These are phyloP conservation scores for Cercospora sojina DNA, from an alignment of 2,329 filamentous ascomycete species.

Conservation along the genomic window DNA sequence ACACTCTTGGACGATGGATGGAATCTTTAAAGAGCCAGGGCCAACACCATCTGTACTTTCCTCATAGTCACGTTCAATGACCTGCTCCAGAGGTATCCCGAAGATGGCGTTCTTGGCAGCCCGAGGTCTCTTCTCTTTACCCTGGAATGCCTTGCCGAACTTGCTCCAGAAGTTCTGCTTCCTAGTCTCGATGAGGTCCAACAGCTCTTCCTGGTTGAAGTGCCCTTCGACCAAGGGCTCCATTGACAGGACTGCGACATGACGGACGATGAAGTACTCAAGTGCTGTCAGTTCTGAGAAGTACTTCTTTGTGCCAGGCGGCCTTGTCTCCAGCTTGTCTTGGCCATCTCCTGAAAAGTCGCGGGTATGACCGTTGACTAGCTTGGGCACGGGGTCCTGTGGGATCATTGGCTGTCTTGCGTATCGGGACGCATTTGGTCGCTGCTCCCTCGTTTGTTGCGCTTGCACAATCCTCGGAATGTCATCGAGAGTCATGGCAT, in stretches of 20 bases:
- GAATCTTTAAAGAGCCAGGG: slow-evolving; percentile 83
- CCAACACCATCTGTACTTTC: slow-evolving; percentile 98
- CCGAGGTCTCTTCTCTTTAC: slow-evolving; percentile 67
- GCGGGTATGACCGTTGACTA: slow-evolving; percentile 68
- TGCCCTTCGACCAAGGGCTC: slow-evolving; percentile 85
- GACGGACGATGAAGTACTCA: slow-evolving; percentile 96
- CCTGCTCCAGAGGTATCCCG: slow-evolving; percentile 79
- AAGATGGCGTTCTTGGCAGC: slow-evolving; percentile 91
- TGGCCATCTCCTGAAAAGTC: slow-evolving; percentile 59
- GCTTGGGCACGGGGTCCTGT: slow-evolving; percentile 65
- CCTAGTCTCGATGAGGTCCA: slow-evolving; percentile 87
- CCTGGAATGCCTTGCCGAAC: slow-evolving; percentile 82
- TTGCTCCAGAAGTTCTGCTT: slow-evolving; percentile 98
- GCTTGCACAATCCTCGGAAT: slow-evolving; percentile 94
- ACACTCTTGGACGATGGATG: slow-evolving; percentile 91
- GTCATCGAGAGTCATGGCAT: slow-evolving; percentile 90
- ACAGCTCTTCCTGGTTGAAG: slow-evolving; percentile 89
- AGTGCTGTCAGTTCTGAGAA: slow-evolving; percentile 94
- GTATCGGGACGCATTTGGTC: slow-evolving; percentile 75
- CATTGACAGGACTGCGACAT: slow-evolving; percentile 92
- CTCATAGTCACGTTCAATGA: slow-evolving; percentile 89
- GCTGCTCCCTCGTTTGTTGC: slow-evolving; percentile 88
- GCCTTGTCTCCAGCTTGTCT: slow-evolving; percentile 40
- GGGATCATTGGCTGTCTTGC: slow-evolving; percentile 68
- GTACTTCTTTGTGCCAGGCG: slow-evolving; percentile 66